Evolutionary conservation across 768 basidiomycete genomes (phyloP).

Genomic region (Daedaleopsis sinensis): DNA sequence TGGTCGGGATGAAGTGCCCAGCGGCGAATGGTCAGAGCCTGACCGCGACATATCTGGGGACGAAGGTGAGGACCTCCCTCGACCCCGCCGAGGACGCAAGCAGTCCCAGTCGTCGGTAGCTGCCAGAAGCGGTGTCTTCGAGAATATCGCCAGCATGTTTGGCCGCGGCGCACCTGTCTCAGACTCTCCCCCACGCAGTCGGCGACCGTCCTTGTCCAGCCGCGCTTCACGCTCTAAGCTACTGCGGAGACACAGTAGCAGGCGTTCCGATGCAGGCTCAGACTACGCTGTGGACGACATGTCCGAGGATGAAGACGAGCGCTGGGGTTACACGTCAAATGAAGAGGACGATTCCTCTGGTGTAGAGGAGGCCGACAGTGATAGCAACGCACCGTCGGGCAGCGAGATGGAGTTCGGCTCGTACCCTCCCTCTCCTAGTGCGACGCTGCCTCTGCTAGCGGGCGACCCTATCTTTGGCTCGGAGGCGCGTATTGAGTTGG

Average conservation of each 20-base stretch:
- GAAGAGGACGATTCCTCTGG: conserved; percentile 67
- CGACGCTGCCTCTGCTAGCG: conserved; percentile 67
- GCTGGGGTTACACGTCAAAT: conserved; percentile 93
- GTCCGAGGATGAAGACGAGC: conserved; percentile 55
- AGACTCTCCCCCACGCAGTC: conserved; percentile 42
- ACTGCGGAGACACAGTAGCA: conserved; percentile 50
- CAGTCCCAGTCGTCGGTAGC: conserved; percentile 24
- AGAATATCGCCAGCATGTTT: conserved; percentile 71
- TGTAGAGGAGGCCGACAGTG: conserved; percentile 37
- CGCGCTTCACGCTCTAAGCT: conserved; percentile 51
- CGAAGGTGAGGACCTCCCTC: conserved; percentile 29
- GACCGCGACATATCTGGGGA: conserved; percentile 29
- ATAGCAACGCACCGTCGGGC: conserved; percentile 42
- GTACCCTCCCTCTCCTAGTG: conserved; percentile 62
- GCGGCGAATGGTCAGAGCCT: conserved; percentile 9
- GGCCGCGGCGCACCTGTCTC: conserved; percentile 42
- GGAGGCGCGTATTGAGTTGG: conserved; percentile 83
- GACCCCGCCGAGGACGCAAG: conserved; percentile 17
- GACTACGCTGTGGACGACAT: conserved; percentile 58
- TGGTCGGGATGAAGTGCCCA: not conserved
- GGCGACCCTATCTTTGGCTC: conserved; percentile 83
- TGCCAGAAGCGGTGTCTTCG: conserved; percentile 53
- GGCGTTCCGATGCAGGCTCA: conserved; percentile 59
- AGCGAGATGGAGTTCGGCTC: conserved; percentile 76
- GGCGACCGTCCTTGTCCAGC: conserved; percentile 59